Percentiles rank a stretch among this genome's conserved stretches.
Conservation (phyloP, 495 filamentous ascomycete genomes). For the Hypoxylon lienhwacheense region DNA sequence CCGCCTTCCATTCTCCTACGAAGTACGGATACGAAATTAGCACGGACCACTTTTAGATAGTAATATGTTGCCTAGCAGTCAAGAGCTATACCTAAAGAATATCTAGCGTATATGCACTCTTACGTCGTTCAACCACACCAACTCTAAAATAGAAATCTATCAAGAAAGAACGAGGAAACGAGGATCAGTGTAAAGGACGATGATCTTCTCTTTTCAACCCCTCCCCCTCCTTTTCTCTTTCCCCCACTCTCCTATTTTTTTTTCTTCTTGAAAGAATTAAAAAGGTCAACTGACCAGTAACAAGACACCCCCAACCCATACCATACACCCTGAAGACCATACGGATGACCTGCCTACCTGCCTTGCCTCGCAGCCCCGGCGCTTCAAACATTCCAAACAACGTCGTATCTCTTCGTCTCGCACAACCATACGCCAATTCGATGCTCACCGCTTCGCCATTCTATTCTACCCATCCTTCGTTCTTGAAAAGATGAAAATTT, state of each 20-base stretch:
- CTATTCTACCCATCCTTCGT: no score
- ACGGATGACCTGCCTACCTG: slow-evolving; percentile 31
- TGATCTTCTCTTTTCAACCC: slow-evolving; percentile 16
- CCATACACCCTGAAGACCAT: slow-evolving; percentile 28
- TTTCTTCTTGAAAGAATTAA: no score
- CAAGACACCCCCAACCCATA: slow-evolving; percentile 21
- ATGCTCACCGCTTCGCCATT: slow-evolving; percentile 31
- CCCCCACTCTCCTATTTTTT: slow-evolving; percentile 5
- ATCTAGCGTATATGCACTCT: slow-evolving; percentile 21
- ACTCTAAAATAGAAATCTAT: slow-evolving; percentile 32
- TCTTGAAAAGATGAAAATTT: no score
- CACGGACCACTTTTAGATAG: slow-evolving; percentile 13
- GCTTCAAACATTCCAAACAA: slow-evolving; percentile 28
- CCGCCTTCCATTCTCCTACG: slow-evolving; percentile 1
- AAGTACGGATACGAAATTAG: no score
- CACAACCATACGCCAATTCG: slow-evolving; percentile 31
- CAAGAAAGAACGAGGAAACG: no score
- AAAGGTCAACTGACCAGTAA: slow-evolving; percentile 33
- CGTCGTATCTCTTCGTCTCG: slow-evolving; percentile 25
- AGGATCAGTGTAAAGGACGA: slow-evolving; percentile 2
- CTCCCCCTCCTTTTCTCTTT: slow-evolving; percentile 21
- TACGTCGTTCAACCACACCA: slow-evolving; percentile 35
- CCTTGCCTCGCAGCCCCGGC: slow-evolving; percentile 27
- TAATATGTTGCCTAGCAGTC: no score
- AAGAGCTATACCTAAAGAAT: no score